Percentiles rank a stretch among this genome's conserved stretches.
Conservation (phyloP, 805 yeast genomes). For the Kodamaea restingae region DNA sequence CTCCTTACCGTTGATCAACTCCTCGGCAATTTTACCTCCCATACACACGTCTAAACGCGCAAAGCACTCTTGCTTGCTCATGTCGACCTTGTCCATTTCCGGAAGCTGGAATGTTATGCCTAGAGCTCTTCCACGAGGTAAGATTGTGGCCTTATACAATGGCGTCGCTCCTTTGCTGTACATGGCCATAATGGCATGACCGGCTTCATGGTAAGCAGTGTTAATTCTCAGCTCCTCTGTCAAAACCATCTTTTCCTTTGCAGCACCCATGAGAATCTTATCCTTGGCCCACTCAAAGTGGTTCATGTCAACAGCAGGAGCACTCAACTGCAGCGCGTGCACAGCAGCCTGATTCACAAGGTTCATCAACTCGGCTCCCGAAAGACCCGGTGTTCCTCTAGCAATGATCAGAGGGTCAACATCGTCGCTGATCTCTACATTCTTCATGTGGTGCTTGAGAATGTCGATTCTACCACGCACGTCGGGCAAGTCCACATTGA, state of each 20-base stretch:
- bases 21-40: slow-evolving; percentile 99
- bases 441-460: slow-evolving; percentile 83
- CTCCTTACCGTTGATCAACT: slow-evolving; percentile 82
- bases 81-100: slow-evolving; percentile 95
- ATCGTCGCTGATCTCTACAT: slow-evolving; percentile 77
- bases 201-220: slow-evolving; percentile 98
- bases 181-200: slow-evolving; percentile 98
- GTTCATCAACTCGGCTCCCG: slow-evolving; percentile 97
- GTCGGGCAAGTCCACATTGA: slow-evolving; percentile 93
- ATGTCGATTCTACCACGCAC: slow-evolving; percentile 96
- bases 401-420: slow-evolving; percentile 91
- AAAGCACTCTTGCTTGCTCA: slow-evolving; percentile 81
- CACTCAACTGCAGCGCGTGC: slow-evolving; percentile 89
- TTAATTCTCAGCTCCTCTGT: slow-evolving; percentile 91
- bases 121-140: slow-evolving; percentile 94
- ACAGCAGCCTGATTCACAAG: slow-evolving; percentile 98
- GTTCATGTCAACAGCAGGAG: slow-evolving; percentile 80
- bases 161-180: slow-evolving; percentile 93
- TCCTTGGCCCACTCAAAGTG: slow-evolving; percentile 99
- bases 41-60: slow-evolving; percentile 94
- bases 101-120: slow-evolving; percentile 98
- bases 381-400: slow-evolving; percentile 94
- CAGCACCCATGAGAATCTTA: slow-evolving; percentile 96
- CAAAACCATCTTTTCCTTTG: slow-evolving; percentile 94
- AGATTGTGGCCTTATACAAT: slow-evolving; percentile 90